phyloP scores from a whole-genome alignment of 257 asterid species.

The Nemophila menziesii region DNA sequence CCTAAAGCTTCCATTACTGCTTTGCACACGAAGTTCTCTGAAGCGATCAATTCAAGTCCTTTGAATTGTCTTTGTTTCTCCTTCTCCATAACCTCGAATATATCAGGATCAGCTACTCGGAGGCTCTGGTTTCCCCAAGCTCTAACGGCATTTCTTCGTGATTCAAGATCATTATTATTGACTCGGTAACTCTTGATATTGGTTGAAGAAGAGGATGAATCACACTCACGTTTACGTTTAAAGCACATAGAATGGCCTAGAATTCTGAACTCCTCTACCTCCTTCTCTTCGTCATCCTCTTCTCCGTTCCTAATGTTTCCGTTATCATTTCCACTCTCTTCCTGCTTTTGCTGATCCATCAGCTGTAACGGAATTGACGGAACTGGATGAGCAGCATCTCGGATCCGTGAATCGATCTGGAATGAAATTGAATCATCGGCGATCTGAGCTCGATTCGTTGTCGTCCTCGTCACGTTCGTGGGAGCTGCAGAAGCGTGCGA shows the following conservation, averaged over 20 bases:
- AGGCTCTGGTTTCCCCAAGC: constrained; percentile 87
- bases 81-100: constrained; percentile 61
- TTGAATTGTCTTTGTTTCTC: constrained; percentile 71
- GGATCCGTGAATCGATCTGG: constrained; percentile 8
- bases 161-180: constrained; percentile 30
- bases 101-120: constrained; percentile 52
- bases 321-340: constrained; percentile 7
- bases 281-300: constrained; percentile 31
- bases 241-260: constrained; percentile 62
- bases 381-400: constrained; percentile 2
- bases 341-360: constrained; percentile 29
- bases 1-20: constrained; percentile 85
- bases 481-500: background rate
- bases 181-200: constrained; percentile 21
- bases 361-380: constrained; percentile 11
- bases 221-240: constrained; percentile 51
- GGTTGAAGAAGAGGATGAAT: constrained; percentile 24
- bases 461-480: no score
- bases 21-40: constrained; percentile 75
- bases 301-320: constrained; percentile 8
- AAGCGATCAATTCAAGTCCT: constrained; percentile 82
- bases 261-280: constrained; percentile 44
- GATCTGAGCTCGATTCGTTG: background rate
- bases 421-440: constrained; percentile 6
- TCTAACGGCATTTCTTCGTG: constrained; percentile 38